Conservation (phyloP, 352 stramenopile genomes). For the Pythium sp. region DNA sequence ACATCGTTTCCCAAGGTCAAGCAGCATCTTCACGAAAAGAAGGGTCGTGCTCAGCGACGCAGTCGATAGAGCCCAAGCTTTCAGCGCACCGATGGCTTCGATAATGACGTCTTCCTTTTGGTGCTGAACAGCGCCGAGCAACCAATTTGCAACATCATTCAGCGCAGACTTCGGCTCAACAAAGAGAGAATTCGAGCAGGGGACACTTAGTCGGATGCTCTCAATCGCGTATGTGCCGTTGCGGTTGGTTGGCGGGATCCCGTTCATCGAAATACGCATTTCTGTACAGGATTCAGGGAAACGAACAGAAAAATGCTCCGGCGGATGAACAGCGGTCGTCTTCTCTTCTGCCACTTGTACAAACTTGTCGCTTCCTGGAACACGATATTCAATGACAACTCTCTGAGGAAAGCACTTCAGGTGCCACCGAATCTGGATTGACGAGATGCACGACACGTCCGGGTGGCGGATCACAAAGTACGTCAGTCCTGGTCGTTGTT, state of each 20-base stretch:
- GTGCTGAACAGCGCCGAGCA: conserved; percentile 45
- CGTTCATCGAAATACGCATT: conserved; percentile 61
- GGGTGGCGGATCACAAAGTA: conserved; percentile 43
- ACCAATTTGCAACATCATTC: conserved; percentile 59
- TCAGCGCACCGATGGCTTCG: conserved; percentile 63
- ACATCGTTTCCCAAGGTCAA: conserved; percentile 28
- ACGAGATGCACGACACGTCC: conserved; percentile 47
- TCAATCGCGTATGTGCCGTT: conserved; percentile 70
- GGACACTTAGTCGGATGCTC: conserved; percentile 56
- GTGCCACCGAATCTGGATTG: conserved; percentile 70
- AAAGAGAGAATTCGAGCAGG: conserved; percentile 55
- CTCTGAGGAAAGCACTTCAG: conserved; percentile 57
- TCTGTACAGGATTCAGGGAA: conserved; percentile 47
- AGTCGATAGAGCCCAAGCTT: conserved; percentile 74
- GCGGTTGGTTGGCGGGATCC: conserved; percentile 60
- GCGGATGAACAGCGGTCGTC: conserved; percentile 16
- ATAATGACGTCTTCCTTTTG: conserved; percentile 50
- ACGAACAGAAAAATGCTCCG: conserved; percentile 34
- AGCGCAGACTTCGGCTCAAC: conserved; percentile 55
- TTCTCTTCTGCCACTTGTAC: conserved; percentile 35
- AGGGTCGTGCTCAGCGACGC: conserved; percentile 69
- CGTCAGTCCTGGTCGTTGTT: conserved; percentile 49
- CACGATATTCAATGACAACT: conserved; percentile 57
- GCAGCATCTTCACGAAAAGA: conserved; percentile 69
- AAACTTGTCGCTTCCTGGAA: conserved; percentile 34